Evolutionary conservation across 768 basidiomycete species (phyloP), one percentile per base, ranked within the genome.

Genomic region (Strobilomyces echinocephalus): DNA sequence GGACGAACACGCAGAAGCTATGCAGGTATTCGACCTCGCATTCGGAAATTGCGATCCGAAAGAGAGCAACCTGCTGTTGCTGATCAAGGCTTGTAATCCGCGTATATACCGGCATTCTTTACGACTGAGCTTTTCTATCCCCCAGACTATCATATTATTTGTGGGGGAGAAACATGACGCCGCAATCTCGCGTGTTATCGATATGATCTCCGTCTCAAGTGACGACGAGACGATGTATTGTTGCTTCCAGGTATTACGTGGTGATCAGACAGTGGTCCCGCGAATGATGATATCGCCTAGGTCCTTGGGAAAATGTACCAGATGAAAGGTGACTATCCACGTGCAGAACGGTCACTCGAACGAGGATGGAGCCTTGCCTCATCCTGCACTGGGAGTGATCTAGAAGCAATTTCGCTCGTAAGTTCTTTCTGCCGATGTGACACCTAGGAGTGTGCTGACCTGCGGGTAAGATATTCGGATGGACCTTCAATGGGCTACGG

Each of bases 191-290:
- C 59, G 53, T 9, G 6, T 55, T 0, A 21, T 28, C 10, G 11
- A 46, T 28, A 5, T 58, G 18, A 43, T 58, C 9, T 5, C 18
- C 8, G 4, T 53, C 1, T 14, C 33, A n/a, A 38, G 8, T 4
- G 56, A 58, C 7, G 18, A 52, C 1, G 34, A 60, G n/a, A 40
- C 31, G 5, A 44, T 1, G 8, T 54, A 45, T 36, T 40, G 26
- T 14, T 52, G 12, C 6, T 8, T n/a, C 28, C 59, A 60, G 56
- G 59, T 47, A 56, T 41, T 26, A 36, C 21, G 6, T 16, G 21
- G 6, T 15, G 20, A 28, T 4, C 8, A 3, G 12, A 39, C 5
- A 9, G 14, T 2, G 1, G 16, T 35, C 16, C 18, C 8, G 40
- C 12, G 21, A 2, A 44, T 33, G 40, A 30, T 34, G 12, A 30